Percentiles rank a stretch among this genome's conserved stretches.
Evolutionary conservation across 306 rosid genomes (phyloP).

Genomic region (Abrus pulchellus): DNA sequence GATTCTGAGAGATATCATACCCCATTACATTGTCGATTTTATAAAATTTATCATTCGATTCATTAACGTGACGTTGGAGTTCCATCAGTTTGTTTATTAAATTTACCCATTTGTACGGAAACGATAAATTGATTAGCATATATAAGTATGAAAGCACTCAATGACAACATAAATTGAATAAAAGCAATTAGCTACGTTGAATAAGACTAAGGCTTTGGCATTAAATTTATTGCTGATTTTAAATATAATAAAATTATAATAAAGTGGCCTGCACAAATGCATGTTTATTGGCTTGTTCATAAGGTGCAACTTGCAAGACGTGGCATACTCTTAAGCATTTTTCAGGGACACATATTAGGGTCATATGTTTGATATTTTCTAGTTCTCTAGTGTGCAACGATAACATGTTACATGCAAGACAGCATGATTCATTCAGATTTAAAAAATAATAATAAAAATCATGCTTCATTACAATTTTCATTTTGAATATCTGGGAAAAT

Average conservation of each 20-base stretch:
- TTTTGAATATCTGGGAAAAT: not conserved
- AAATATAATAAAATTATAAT: not conserved
- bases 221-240: not conserved
- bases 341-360: not conserved
- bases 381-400: not conserved
- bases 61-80: not conserved
- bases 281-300: not conserved
- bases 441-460: not conserved
- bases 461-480: not conserved
- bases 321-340: constrained; percentile 13
- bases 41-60: not conserved
- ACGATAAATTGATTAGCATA: constrained; percentile 3
- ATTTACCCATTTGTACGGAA: constrained; percentile 38
- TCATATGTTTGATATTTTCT: not conserved
- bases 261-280: constrained; percentile 32
- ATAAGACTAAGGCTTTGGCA: not conserved
- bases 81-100: not conserved
- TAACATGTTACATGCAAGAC: not conserved
- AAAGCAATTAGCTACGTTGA: not conserved
- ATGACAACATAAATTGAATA: not conserved
- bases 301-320: not conserved
- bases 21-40: not conserved
- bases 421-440: constrained; percentile 18
- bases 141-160: not conserved
- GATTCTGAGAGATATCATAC: not conserved